These are phyloP conservation scores for Diutina rugosa DNA, from an alignment of 1,139 yeast species.

Conservation along the genomic window DNA sequence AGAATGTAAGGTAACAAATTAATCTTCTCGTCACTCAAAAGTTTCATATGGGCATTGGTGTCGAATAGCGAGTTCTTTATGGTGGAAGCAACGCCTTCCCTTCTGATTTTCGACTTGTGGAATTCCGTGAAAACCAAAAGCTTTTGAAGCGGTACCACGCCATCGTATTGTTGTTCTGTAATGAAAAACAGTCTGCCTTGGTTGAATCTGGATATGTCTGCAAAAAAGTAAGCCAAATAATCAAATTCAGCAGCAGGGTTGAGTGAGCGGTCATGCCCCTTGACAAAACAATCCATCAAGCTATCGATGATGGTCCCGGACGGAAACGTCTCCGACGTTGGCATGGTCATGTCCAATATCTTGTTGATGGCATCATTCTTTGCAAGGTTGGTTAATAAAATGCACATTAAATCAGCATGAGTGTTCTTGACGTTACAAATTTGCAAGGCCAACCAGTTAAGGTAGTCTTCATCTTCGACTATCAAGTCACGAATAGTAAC, in stretches of 20 bases:
- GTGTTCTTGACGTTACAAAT: constrained; percentile 43
- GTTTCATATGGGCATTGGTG: constrained; percentile 46
- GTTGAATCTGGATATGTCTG: constrained; percentile 67
- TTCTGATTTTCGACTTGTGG: constrained; percentile 62
- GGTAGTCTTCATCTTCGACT: constrained; percentile 49
- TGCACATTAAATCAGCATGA: constrained; percentile 68
- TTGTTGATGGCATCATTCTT: constrained; percentile 55
- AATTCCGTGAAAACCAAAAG: constrained; percentile 75
- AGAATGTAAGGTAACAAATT: constrained; percentile 73
- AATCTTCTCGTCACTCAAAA: constrained; percentile 50
- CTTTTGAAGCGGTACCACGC: constrained; percentile 70
- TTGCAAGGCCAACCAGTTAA: constrained; percentile 39
- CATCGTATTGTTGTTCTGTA: constrained; percentile 58
- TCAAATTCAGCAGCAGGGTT: constrained; percentile 69
- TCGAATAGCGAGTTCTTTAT: constrained; percentile 85
- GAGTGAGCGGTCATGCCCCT: constrained; percentile 61
- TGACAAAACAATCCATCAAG: constrained; percentile 81
- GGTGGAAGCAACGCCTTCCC: constrained; percentile 90
- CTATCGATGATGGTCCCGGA: constrained; percentile 62
- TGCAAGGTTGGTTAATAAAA: constrained; percentile 73
- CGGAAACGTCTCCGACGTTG: constrained; percentile 29
- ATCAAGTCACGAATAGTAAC: constrained; percentile 47
- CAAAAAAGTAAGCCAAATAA: constrained; percentile 78
- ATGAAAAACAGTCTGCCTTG: constrained; percentile 70
- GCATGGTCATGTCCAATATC: constrained; percentile 32